Base-by-base conservation (phyloP, 2,329 filamentous ascomycete genomes). In the Immersiporthe knoxdaviesiana region DNA sequence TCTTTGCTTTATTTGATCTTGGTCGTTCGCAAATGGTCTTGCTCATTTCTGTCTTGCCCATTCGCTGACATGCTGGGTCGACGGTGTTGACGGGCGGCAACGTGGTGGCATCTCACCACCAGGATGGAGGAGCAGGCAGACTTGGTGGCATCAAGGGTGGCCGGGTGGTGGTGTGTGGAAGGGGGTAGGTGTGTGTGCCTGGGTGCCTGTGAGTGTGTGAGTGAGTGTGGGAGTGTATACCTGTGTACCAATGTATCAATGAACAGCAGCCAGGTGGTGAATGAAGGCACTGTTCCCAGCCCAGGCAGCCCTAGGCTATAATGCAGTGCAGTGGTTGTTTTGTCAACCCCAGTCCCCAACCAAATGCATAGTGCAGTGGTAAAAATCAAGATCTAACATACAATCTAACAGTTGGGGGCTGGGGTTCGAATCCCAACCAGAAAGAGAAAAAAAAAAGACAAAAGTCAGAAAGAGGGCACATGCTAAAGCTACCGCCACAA, bases 341-440 rank as follows among this genome's bases (percentile, higher is more conserved):
- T 59, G 8, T 1, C 21, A 30, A 21, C 30, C 56, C 30, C 32
- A n/a, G 56, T 18, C 30, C 56, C 56, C 56, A 35, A 35, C 30
- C 30, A 24, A 12, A 18, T 59, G 30, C 32, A 37, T 59, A 37
- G 56, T 37, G 56, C 30, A 59, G 56, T 59, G 56, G 56, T 59
- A 59, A 37, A 18, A 32, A 59, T n/a, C 56, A 11, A 10, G 30
- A 59, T 37, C 32, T 59, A 59, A 21, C 16, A 58, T 16, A 30
- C 8, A 37, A 59, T 35, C 21, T 35, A 59, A 37, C 21, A 59
- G 56, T 59, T 37, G 32, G 56, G 56, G 30, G 56, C 56, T n/a
- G 32, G 30, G 56, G 56, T 11, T n/a, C 32, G 21, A 18, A n/a
- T n/a, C 0, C 27, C 27, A 1, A 37, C 2, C 32, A 37, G 8